Evolutionary conservation across 352 stramenopile genomes (phyloP), one percentile per base, ranked within the genome.

Genomic region (Phytophthora fragariaefolia): DNA sequence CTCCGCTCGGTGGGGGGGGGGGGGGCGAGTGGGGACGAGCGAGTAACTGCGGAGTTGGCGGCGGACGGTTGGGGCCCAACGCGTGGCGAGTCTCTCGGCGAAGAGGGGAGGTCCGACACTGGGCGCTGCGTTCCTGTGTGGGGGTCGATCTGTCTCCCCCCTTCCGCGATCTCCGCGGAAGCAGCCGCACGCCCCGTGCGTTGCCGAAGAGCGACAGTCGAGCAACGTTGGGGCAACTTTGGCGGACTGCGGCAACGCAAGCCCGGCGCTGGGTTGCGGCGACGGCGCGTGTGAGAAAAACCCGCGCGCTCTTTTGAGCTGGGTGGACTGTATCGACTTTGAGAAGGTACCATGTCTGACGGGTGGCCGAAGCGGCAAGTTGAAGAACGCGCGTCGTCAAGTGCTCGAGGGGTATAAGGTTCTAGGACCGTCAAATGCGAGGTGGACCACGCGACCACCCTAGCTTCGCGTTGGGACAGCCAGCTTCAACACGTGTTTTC

Each of bases 61-160:
- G 62, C 47, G 48, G 63, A 76, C 69, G 63, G 63, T 76, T 73
- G 63, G 63, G 48, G 53, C 24, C 49, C 69, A 76, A 76, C 69
- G 63, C 69, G 69, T 76, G 58, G 57, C 63, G 42, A 69, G 57
- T 64, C 58, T 69, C 63, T 72, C 34, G 27, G 60, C 55, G 40
- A 69, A 63, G 57, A 73, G 57, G 51, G 27, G 51, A 28, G 70
- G 70, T 71, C 65, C 65, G 70, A 77, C 70, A 77, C 69, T 73
- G 67, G 48, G 59, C 56, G 64, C 58, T 64, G 55, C 34, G 34
- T 43, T 43, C 34, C 58, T 66, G 48, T 36, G 60, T 24, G 45
- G 61, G 51, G 71, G 52, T 62, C 57, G 53, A 69, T 73, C 53
- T 68, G 55, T 63, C 54, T 70, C 59, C 63, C 59, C 63, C 40